Conservation (phyloP, 805 yeast genomes). For the Clavispora asparagi region DNA sequence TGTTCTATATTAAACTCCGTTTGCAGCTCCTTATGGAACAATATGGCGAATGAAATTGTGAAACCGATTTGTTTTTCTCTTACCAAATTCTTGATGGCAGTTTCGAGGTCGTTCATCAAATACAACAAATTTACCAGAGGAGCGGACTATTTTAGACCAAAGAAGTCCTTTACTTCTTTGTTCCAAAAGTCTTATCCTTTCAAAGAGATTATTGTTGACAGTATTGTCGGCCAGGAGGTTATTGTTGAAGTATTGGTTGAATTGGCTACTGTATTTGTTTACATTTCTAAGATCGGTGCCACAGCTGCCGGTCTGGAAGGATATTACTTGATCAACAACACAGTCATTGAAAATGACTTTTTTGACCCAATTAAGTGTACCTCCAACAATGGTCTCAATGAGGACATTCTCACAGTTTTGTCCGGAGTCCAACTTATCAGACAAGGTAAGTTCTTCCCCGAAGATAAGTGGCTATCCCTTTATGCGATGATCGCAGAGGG, state of each 20-base stretch:
- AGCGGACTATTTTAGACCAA: slow-evolving; percentile 47
- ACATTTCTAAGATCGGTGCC: slow-evolving; percentile 47
- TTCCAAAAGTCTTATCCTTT: slow-evolving; percentile 71
- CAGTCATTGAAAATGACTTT: slow-evolving; percentile 26
- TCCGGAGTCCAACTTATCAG: slow-evolving; percentile 48
- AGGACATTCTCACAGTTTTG: slow-evolving; percentile 38
- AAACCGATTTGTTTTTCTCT: slow-evolving; percentile 41
- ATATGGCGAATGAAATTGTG: slow-evolving; percentile 22
- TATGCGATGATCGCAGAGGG: slow-evolving; percentile 55
- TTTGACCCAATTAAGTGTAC: slow-evolving; percentile 40
- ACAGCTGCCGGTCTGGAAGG: slow-evolving; percentile 40
- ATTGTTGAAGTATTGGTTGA: slow-evolving; percentile 72
- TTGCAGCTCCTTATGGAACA: slow-evolving; percentile 34
- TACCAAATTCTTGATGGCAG: slow-evolving; percentile 49
- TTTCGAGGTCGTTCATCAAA: slow-evolving; percentile 47
- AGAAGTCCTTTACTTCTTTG: slow-evolving; percentile 59
- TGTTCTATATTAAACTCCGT: slow-evolving; percentile 52
- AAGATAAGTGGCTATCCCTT: slow-evolving; percentile 68
- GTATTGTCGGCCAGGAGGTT: slow-evolving; percentile 62
- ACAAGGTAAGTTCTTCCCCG: slow-evolving; percentile 58
- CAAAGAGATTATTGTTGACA: slow-evolving; percentile 60
- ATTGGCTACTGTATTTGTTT: slow-evolving; percentile 55
- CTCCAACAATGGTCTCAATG: slow-evolving; percentile 38
- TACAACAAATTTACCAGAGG: slow-evolving; percentile 47
- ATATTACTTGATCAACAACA: slow-evolving; percentile 33